These are phyloP conservation scores for Pythium folliculosum DNA, from an alignment of 352 stramenopile genomes.

Conservation along the genomic window DNA sequence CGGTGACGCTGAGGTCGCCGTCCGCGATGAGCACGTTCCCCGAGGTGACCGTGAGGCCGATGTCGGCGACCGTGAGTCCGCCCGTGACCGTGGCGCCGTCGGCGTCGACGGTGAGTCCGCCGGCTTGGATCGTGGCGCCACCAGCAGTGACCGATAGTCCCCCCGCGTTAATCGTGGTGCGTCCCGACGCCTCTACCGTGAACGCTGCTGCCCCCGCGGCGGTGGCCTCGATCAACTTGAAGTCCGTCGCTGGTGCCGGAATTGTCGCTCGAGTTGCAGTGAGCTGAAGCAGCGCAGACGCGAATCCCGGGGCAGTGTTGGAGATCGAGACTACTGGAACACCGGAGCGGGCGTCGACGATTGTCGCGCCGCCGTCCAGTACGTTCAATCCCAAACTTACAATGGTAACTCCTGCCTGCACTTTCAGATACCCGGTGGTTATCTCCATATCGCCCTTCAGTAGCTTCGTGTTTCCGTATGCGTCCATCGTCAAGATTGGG, in stretches of 20 bases:
- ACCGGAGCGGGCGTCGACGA: constrained; percentile 9
- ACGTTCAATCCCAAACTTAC: constrained; percentile 42
- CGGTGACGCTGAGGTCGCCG: no score
- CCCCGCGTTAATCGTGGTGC: constrained; percentile 37
- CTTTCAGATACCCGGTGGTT: constrained; percentile 52
- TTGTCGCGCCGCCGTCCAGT: constrained; percentile 41
- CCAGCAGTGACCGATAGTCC: constrained; percentile 38
- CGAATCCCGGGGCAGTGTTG: constrained; percentile 1
- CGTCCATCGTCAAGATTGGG: constrained; percentile 57
- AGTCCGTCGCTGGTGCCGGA: background rate
- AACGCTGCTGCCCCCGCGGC: constrained; percentile 23
- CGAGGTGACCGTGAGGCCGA: no score
- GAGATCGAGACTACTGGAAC: background rate
- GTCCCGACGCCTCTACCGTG: constrained; percentile 34
- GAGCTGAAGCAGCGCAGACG: constrained; percentile 1
- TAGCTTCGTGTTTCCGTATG: constrained; percentile 50
- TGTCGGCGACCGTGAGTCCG: no score
- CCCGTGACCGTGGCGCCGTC: no score
- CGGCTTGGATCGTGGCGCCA: constrained; percentile 48
- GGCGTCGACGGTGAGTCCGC: no score
- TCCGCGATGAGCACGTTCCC: no score
- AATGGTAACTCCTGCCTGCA: constrained; percentile 40
- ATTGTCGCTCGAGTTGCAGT: background rate
- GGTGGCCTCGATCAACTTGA: constrained; percentile 28
- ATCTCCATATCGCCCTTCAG: constrained; percentile 52